Percentiles rank a stretch among this genome's conserved stretches.
These are phyloP conservation scores for Salix koriyanagi DNA, from an alignment of 345 rosid genomes.

Conservation along the genomic window DNA sequence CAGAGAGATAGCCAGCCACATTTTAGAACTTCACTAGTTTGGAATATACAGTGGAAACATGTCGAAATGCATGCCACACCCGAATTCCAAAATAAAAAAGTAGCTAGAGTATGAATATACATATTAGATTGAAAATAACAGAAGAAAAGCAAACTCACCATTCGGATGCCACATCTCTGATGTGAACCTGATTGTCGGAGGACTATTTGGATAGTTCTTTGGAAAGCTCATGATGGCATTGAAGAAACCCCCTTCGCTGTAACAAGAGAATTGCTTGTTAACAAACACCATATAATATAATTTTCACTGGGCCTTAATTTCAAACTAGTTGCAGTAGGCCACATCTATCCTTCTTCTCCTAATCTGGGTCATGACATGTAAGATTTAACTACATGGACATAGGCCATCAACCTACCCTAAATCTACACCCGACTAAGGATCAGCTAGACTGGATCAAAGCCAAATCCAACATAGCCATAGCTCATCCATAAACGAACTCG, in stretches of 20 bases:
- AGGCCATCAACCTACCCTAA: neutral
- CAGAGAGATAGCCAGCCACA: neutral
- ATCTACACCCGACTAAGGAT: neutral
- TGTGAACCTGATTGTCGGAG: conserved; percentile 73
- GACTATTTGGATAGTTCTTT: conserved; percentile 55
- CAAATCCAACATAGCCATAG: neutral
- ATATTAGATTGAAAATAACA: neutral
- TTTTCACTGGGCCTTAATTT: too few species aligned
- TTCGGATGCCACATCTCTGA: conserved; percentile 94
- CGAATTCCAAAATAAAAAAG: neutral
- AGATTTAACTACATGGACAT: neutral
- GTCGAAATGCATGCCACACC: neutral
- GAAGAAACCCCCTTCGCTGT: conserved; percentile 83
- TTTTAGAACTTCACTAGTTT: conserved; percentile 10
- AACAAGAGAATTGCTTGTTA: conserved; percentile 1
- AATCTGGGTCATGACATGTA: neutral
- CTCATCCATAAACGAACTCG: neutral
- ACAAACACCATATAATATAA: neutral
- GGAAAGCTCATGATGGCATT: conserved; percentile 83
- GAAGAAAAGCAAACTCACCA: conserved; percentile 37
- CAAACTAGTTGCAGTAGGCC: neutral
- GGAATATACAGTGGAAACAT: neutral
- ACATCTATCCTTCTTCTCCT: neutral
- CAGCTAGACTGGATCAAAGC: neutral
- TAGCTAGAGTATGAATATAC: neutral